Evolutionary conservation across 495 filamentous ascomycete genomes (phyloP).

Genomic region (Neurospora africana): DNA sequence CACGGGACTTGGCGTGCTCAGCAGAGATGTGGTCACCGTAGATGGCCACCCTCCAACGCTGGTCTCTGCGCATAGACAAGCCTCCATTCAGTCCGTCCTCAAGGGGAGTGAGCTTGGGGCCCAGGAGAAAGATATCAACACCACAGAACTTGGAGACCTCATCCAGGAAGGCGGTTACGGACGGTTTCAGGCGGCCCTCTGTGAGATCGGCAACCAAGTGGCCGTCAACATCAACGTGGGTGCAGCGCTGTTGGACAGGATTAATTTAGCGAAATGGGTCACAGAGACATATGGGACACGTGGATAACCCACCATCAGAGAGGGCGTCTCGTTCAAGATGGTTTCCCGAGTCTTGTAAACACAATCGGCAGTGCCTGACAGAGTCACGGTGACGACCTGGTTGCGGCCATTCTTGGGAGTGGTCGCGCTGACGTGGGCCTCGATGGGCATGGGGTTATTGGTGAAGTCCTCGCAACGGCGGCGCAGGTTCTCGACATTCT

Average conservation of each 20-base stretch:
- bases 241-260: conserved; percentile 56
- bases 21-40: conserved; percentile 92
- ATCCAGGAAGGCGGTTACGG: conserved; percentile 74
- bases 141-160: conserved; percentile 74
- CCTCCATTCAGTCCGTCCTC: conserved; percentile 51
- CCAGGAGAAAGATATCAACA: conserved; percentile 90
- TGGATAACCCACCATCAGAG: conserved; percentile 61
- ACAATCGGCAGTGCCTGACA: conserved; percentile 71
- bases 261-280: conserved; percentile 10
- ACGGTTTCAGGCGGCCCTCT: conserved; percentile 49
- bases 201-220: conserved; percentile 73
- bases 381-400: conserved; percentile 81
- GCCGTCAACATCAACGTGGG: conserved; percentile 83
- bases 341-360: conserved; percentile 76
- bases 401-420: conserved; percentile 67
- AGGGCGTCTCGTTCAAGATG: conserved; percentile 76
- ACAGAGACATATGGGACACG: neutral
- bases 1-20: conserved; percentile 91
- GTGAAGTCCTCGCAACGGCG: conserved; percentile 69
- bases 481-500: conserved; percentile 69
- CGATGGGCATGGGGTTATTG: conserved; percentile 53
- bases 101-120: conserved; percentile 61
- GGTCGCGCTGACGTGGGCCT: conserved; percentile 71
- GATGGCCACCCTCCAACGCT: conserved; percentile 80
- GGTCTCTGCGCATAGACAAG: conserved; percentile 46